Conservation (phyloP, 1,139 yeast species). For the Lodderomyces pseudojiufengensis region DNA sequence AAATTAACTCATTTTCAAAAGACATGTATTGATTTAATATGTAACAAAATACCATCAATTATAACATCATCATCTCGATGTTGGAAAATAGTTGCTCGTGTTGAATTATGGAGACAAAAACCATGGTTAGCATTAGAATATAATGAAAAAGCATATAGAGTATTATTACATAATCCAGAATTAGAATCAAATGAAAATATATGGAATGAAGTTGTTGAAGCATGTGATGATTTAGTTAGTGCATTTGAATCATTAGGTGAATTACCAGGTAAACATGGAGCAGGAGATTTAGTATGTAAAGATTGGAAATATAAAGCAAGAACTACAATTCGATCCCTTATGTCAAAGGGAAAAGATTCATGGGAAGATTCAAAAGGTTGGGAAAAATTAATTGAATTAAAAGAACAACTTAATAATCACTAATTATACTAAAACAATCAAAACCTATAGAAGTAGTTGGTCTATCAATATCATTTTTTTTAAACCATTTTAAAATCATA, state of each 20-base stretch:
- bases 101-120: conserved; percentile 78
- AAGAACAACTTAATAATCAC: conserved; percentile 38
- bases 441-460: conserved; percentile 26
- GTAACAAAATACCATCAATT: conserved; percentile 61
- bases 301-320: conserved; percentile 90
- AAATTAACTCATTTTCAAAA: conserved; percentile 57
- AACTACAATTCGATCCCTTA: conserved; percentile 64
- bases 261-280: conserved; percentile 77
- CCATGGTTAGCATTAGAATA: conserved; percentile 90
- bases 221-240: conserved; percentile 75
- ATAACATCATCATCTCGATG: conserved; percentile 69
- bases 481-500: background rate
- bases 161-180: conserved; percentile 61
- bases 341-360: conserved; percentile 72
- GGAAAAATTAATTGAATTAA: conserved; percentile 57
- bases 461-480: conserved; percentile 14
- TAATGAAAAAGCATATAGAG: conserved; percentile 83
- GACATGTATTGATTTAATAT: conserved; percentile 65
- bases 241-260: conserved; percentile 89
- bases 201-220: conserved; percentile 81
- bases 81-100: conserved; percentile 82
- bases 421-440: conserved; percentile 26
- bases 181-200: conserved; percentile 56
- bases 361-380: conserved; percentile 86
- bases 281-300: conserved; percentile 79